phyloP scores from a whole-genome alignment of 2,329 filamentous ascomycete species.

The Teratosphaeria pseudoeucalypti region DNA sequence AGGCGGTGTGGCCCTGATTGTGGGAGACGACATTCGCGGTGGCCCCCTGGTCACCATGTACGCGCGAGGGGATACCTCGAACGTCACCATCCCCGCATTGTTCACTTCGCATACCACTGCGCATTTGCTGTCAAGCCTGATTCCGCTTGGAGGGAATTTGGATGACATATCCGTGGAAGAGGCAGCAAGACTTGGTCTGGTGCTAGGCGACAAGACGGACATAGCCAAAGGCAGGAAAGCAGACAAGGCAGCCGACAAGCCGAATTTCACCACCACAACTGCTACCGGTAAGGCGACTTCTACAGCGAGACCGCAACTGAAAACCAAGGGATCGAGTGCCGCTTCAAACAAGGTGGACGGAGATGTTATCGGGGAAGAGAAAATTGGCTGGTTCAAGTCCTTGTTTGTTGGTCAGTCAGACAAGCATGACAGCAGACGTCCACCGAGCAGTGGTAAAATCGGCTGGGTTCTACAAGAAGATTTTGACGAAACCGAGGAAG shows the following conservation, averaged over 20 bases:
- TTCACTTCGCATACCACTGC: constrained; percentile 95
- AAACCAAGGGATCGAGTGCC: constrained; percentile 1
- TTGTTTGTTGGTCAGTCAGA: constrained; percentile 23
- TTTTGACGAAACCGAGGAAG: constrained; percentile 49
- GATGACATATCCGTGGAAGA: constrained; percentile 52
- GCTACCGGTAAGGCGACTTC: constrained; percentile 6
- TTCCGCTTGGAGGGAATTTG: constrained; percentile 58
- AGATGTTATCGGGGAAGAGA: constrained; percentile 1
- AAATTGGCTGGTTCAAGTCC: constrained; percentile 35
- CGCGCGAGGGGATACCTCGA: constrained; percentile 89
- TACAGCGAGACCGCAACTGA: constrained; percentile 9
- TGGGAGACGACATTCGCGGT: constrained; percentile 84
- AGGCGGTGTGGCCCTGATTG: constrained; percentile 80
- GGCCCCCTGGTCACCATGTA: constrained; percentile 95
- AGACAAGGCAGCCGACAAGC: constrained; percentile 9
- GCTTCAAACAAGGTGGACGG: background rate
- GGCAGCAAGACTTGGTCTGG: constrained; percentile 39
- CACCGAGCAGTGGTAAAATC: constrained; percentile 61
- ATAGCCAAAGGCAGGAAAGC: constrained; percentile 5
- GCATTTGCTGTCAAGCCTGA: constrained; percentile 78
- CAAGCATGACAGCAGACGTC: constrained; percentile 44
- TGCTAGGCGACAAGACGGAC: constrained; percentile 13
- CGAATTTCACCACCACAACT: constrained; percentile 19
- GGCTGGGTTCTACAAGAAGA: constrained; percentile 64
- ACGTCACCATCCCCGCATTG: constrained; percentile 83